Percentiles rank a stretch among this genome's conserved stretches.
phyloP scores from a whole-genome alignment of 2,329 filamentous ascomycete species.

The Pseudogymnoascus sp. region DNA sequence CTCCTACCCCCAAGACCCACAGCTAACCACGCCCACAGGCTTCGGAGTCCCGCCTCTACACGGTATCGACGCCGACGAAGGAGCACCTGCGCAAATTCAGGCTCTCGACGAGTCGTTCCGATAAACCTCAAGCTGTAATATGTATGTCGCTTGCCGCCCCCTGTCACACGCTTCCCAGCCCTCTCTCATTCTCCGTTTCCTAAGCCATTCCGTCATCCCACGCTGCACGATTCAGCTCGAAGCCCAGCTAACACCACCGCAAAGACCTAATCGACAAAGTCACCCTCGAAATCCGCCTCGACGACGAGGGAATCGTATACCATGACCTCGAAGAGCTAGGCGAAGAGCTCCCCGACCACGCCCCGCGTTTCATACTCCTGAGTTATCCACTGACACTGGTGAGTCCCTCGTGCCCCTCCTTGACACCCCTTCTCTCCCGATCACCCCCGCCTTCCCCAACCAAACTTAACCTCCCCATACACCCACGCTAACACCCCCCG shows the following conservation, averaged over 20 bases:
- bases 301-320: conserved; percentile 71
- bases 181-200: not conserved
- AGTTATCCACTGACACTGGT: conserved; percentile 88
- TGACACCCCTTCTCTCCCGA: too few relatives aligned
- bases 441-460: not conserved
- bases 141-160: conserved; percentile 54
- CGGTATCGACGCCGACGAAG: conserved; percentile 84
- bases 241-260: conserved; percentile 15
- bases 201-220: not conserved
- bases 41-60: conserved; percentile 85
- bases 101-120: conserved; percentile 78
- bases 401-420: conserved; percentile 26
- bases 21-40: conserved; percentile 17
- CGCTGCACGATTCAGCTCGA: not conserved
- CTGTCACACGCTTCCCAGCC: not conserved
- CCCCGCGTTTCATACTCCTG: conserved; percentile 80
- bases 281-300: conserved; percentile 80
- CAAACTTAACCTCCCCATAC: not conserved
- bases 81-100: conserved; percentile 91
- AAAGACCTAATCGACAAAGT: conserved; percentile 85
- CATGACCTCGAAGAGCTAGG: conserved; percentile 70
- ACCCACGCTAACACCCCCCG: conserved; percentile 15
- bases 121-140: conserved; percentile 82
- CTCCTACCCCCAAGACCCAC: not conserved
- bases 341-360: conserved; percentile 87